Evolutionary conservation across 768 basidiomycete species (phyloP), one percentile per base, ranked within the genome.

Genomic region (Dendrothele bispora): DNA sequence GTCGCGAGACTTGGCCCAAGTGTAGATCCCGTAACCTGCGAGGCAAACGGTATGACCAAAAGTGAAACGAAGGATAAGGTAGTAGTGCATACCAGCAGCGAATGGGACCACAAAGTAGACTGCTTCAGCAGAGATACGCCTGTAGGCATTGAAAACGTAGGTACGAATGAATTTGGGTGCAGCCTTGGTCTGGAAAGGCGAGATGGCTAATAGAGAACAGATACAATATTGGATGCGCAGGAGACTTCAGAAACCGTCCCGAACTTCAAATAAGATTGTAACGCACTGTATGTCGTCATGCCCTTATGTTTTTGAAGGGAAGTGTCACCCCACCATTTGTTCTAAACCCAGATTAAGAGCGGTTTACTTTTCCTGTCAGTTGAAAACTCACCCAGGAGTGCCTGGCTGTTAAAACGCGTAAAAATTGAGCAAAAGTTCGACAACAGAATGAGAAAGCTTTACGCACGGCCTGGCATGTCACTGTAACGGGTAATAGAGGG

Each of bases 141-240:
- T 78, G 75, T 84, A 88, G 29, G 91, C 93, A 68, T 92, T 92
- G 79, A 93, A 91, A 57, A 92, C 62, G 75, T 90, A 95, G 55
- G 69, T 80, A 46, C 77, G 75, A 61, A 93, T 63, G 59, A 84
- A 79, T 46, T 87, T 74, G 39, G 86, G 83, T 34, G 84, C 79
- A 15, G 88, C 82, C 50, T 81, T 83, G 55, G 87, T 79, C 64
- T 85, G 83, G 73, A 80, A 88, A 7, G 91, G 88, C n/a, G 93
- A 93, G 53, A 94, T 60, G 54, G 78, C 94, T 97, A 37, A 36
- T 20, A 25, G 15, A 51, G 44, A 39, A 48, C 35, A 20, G 25
- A 38, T 42, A 40, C 26, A 34, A 21, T 37, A 49, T 28, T 14
- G n/a, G 35, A 11, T 17, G 10, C 25, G 22, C 35, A 20, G 49